These are phyloP conservation scores for Dendrobium officinale DNA, from an alignment of 106 monocot species.

Conservation along the genomic window DNA sequence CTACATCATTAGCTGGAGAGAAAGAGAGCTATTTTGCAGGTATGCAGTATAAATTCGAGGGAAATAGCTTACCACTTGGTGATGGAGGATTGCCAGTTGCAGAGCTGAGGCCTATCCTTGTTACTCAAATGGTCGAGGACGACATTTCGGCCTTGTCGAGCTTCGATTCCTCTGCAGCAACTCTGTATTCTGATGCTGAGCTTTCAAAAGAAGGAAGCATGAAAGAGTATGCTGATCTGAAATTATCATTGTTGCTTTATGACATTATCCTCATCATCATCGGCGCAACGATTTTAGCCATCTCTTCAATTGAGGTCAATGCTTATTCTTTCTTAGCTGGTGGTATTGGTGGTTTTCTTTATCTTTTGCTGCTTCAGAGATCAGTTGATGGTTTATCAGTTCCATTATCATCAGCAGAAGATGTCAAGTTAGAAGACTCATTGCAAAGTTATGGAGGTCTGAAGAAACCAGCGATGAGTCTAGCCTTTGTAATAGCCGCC, in stretches of 20 bases:
- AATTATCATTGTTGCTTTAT: slow-evolving; percentile 70
- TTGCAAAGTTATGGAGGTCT: slow-evolving; percentile 6
- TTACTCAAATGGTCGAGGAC: slow-evolving; percentile 12
- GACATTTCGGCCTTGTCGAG: not conserved
- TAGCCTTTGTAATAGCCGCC: slow-evolving; percentile 24
- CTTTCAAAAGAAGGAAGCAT: slow-evolving; percentile 54
- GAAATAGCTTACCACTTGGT: slow-evolving; percentile 45
- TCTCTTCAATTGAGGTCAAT: slow-evolving; percentile 19
- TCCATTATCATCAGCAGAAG: not conserved
- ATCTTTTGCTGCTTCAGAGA: slow-evolving; percentile 49
- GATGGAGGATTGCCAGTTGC: slow-evolving; percentile 47
- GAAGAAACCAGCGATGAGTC: slow-evolving; percentile 34
- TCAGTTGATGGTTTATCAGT: slow-evolving; percentile 53
- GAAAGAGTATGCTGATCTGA: slow-evolving; percentile 80
- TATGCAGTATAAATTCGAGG: slow-evolving; percentile 54
- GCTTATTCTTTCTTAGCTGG: slow-evolving; percentile 46
- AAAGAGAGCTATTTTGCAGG: slow-evolving; percentile 8
- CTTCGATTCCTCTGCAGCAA: slow-evolving; percentile 9
- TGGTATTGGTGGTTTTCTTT: slow-evolving; percentile 46
- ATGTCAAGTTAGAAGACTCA: not conserved
- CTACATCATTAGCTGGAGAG: not conserved
- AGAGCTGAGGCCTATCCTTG: slow-evolving; percentile 37
- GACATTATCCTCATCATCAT: slow-evolving; percentile 35
- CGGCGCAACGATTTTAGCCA: slow-evolving; percentile 27
- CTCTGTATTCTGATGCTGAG: not conserved